These are phyloP conservation scores for Emergomyces orientalis DNA, from an alignment of 2,329 filamentous ascomycete genomes.

Conservation along the genomic window DNA sequence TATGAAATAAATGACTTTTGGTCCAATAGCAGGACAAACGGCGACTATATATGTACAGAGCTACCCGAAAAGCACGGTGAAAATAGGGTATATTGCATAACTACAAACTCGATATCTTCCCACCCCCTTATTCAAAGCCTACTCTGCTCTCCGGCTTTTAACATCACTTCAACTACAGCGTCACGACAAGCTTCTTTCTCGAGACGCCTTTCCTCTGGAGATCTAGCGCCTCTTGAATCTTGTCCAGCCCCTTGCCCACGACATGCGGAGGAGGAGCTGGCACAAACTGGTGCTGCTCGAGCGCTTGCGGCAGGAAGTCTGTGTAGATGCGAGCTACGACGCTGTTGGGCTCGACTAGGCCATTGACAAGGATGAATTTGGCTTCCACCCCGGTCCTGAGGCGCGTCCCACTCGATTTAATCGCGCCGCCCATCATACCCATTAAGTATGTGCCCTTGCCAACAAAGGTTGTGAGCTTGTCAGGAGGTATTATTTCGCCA, in stretches of 20 bases:
- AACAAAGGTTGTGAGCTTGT: background rate
- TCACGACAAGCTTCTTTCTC: background rate
- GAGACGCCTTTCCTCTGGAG: background rate
- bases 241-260: background rate
- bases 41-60: background rate
- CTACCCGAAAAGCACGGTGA: background rate
- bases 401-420: background rate
- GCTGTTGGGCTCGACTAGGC: background rate
- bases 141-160: background rate
- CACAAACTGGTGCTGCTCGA: background rate
- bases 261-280: background rate
- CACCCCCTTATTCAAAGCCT: background rate
- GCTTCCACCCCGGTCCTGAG: background rate
- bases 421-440: background rate
- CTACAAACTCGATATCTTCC: background rate
- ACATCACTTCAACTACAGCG: background rate
- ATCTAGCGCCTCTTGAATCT: background rate
- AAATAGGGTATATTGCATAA: background rate
- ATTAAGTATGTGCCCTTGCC: background rate
- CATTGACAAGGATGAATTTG: background rate
- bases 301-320: background rate
- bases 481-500: background rate
- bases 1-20: background rate
- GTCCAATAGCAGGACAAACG: background rate
- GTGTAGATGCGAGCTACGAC: background rate